A percentile compares a stretch with the other conserved stretches of the same genome.
Evolutionary conservation across 164 flowering plant species (phyloP).

Genomic region (grape (Vitis vinifera)): ASM3070453v1 NC_081823.1:8098501-8099000

Average conservation of each 20-base stretch:
- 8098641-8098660: too few species aligned
- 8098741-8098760: too few species aligned
- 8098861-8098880: slow-evolving; percentile 44
- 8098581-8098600: slow-evolving; percentile 77
- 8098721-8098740: too few species aligned
- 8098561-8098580: slow-evolving; percentile 58
- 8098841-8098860: slow-evolving; percentile 79
- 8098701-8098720: too few species aligned
- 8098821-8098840: slow-evolving; percentile 64
- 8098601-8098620: slow-evolving; percentile 46
- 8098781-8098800: slow-evolving; percentile 36
- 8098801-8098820: slow-evolving; percentile 43
- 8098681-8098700: too few species aligned
- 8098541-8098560: slow-evolving; percentile 74
- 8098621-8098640: too few species aligned
- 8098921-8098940: slow-evolving; percentile 49
- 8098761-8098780: too few species aligned
- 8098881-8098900: slow-evolving; percentile 36
- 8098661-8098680: too few species aligned
- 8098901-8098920: slow-evolving; percentile 42
- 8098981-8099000: slow-evolving; percentile 40
- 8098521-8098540: slow-evolving; percentile 51
- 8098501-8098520: slow-evolving; percentile 63
- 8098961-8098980: slow-evolving; percentile 24
- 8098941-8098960: slow-evolving; percentile 37